Evolutionary conservation across 2,329 filamentous ascomycete genomes (phyloP).

Genomic region (Paecilomyces sp.): DNA sequence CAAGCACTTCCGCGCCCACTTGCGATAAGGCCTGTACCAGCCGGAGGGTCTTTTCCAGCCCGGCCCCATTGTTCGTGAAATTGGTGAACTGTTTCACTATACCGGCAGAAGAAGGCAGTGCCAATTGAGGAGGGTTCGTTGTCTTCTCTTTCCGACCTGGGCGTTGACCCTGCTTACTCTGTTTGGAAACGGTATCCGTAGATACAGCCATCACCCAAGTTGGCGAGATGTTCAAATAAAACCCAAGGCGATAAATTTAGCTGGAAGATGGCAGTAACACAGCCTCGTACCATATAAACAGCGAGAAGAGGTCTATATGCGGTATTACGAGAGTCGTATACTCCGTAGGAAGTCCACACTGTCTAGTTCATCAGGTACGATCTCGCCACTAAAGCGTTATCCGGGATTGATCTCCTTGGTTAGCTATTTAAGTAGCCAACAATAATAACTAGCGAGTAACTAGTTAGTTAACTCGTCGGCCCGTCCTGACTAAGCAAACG

Average conservation of each 20-base stretch:
- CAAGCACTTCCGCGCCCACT: constrained; percentile 20
- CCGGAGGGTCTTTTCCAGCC: constrained; percentile 33
- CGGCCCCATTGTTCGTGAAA: constrained; percentile 23
- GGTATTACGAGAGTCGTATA: not conserved
- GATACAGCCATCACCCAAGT: not conserved
- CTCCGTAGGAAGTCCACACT: not conserved
- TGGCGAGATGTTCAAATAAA: not conserved
- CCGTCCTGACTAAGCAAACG: not conserved
- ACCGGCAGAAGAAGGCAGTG: not conserved
- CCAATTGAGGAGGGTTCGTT: not conserved
- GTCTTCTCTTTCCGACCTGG: not conserved
- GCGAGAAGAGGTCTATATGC: not conserved
- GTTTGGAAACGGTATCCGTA: not conserved
- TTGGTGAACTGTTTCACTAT: constrained; percentile 19
- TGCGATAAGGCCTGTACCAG: constrained; percentile 30
- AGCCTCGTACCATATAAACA: not conserved
- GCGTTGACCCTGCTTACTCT: not conserved
- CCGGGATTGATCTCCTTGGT: no score
- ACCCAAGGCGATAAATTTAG: no score
- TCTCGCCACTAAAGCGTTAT: no score
- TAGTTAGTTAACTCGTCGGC: not conserved
- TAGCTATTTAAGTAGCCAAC: no score
- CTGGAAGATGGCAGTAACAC: not conserved
- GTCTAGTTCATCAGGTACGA: not conserved
- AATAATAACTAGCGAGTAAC: no score